Conservation (phyloP, 352 stramenopile species). For the Phytophthora palmivora region DNA sequence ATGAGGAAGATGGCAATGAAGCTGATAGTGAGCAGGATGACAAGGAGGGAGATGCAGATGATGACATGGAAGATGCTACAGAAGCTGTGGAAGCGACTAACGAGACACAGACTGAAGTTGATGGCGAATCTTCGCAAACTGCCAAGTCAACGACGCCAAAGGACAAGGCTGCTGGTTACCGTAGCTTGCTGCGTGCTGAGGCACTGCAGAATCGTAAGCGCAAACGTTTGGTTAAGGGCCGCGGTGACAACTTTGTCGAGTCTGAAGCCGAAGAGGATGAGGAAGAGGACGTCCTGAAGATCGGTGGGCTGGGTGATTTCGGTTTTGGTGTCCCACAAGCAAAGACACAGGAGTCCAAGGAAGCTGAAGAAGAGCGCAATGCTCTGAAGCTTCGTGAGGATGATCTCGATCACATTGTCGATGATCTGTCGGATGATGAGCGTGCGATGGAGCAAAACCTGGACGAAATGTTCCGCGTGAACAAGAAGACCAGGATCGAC, state of each 20-base stretch:
- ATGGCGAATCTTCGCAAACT: not conserved
- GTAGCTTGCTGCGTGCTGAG: conserved; percentile 69
- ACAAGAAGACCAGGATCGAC: conserved; percentile 68
- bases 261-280: conserved; percentile 88
- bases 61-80: conserved; percentile 19
- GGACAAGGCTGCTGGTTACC: conserved; percentile 76
- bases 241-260: conserved; percentile 72
- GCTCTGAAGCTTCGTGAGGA: conserved; percentile 79
- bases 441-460: conserved; percentile 65
- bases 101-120: conserved; percentile 8
- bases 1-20: conserved; percentile 70
- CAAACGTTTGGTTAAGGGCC: conserved; percentile 59
- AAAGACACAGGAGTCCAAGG: conserved; percentile 74
- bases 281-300: conserved; percentile 85
- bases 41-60: conserved; percentile 39
- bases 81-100: conserved; percentile 23
- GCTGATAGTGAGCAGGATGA: conserved; percentile 67
- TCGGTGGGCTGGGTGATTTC: conserved; percentile 83
- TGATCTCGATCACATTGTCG: conserved; percentile 87
- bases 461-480: conserved; percentile 81
- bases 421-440: conserved; percentile 89
- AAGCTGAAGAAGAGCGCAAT: conserved; percentile 79
- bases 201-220: conserved; percentile 56
- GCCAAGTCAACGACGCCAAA: conserved; percentile 30
- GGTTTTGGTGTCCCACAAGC: conserved; percentile 82